A percentile compares a stretch with the other conserved stretches of the same genome.
Conservation (phyloP, 208 protist genomes). For the Crithidia bombi region DNA sequence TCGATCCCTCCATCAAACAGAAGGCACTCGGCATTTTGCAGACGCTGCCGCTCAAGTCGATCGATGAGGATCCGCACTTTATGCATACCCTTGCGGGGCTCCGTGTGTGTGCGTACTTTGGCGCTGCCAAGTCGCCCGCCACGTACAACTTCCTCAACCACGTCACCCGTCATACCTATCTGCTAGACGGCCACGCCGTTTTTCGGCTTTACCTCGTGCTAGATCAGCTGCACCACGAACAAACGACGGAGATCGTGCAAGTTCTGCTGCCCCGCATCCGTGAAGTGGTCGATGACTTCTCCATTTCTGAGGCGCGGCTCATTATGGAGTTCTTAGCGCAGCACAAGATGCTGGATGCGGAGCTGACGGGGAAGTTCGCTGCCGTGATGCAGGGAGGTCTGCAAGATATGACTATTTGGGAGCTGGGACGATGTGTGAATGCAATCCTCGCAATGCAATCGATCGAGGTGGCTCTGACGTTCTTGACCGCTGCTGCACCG, state of each 20-base stretch:
- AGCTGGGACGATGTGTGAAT: slow-evolving; percentile 32
- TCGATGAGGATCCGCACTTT: slow-evolving; percentile 80
- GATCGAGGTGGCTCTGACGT: slow-evolving; percentile 21
- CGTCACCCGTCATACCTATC: slow-evolving; percentile 68
- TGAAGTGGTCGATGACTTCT: slow-evolving; percentile 58
- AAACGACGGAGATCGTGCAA: slow-evolving; percentile 54
- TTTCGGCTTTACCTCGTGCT: slow-evolving; percentile 49
- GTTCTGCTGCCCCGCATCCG: slow-evolving; percentile 65
- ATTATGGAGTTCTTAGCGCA: slow-evolving; percentile 47
- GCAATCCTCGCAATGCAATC: slow-evolving; percentile 26
- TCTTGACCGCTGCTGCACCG: slow-evolving; percentile 40
- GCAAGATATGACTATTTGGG: slow-evolving; percentile 30
- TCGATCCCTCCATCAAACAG: slow-evolving; percentile 44
- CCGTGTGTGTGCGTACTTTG: slow-evolving; percentile 68
- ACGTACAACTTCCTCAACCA: slow-evolving; percentile 83
- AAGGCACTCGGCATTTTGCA: slow-evolving; percentile 57
- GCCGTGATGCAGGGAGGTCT: slow-evolving; percentile 39
- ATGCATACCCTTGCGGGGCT: slow-evolving; percentile 51
- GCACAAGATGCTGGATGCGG: slow-evolving; percentile 34
- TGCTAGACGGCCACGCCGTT: slow-evolving; percentile 66
- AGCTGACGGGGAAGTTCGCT: slow-evolving; percentile 32
- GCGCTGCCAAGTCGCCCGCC: slow-evolving; percentile 36
- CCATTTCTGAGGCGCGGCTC: slow-evolving; percentile 45
- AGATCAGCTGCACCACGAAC: slow-evolving; percentile 52
- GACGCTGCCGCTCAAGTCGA: slow-evolving; percentile 68